Evolutionary conservation across 108 stramenopile genomes (phyloP).

Genomic region (Seminavis robusta): DNA sequence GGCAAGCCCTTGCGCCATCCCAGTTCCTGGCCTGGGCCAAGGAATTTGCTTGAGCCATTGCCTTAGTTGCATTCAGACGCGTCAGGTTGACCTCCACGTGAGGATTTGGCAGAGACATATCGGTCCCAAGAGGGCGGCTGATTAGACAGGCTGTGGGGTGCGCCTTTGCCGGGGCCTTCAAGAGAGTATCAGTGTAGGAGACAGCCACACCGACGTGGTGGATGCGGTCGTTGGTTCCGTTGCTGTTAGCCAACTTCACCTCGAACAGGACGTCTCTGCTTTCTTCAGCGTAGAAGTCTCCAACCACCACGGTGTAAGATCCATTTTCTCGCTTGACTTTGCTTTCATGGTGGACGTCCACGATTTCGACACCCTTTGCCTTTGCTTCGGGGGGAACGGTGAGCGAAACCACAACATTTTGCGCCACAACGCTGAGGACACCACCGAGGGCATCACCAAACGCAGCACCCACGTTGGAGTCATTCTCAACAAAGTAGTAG

Average conservation of each 20-base stretch:
- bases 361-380: slow-evolving; percentile 26
- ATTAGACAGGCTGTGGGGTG: too few species aligned
- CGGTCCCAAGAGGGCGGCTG: too few species aligned
- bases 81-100: too few species aligned
- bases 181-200: neutral
- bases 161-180: neutral
- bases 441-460: slow-evolving; percentile 75
- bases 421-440: slow-evolving; percentile 54
- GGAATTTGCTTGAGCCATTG: too few species aligned
- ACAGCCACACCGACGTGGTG: neutral
- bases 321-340: slow-evolving; percentile 25
- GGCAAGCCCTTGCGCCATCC: too few species aligned
- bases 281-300: slow-evolving; percentile 57
- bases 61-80: too few species aligned
- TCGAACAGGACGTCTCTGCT: slow-evolving; percentile 18
- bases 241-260: neutral
- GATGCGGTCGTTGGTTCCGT: neutral
- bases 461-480: slow-evolving; percentile 42
- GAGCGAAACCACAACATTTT: slow-evolving; percentile 43
- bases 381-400: slow-evolving; percentile 19
- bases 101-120: too few species aligned
- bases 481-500: slow-evolving; percentile 57
- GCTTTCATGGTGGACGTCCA: slow-evolving; percentile 41
- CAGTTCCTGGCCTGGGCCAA: too few species aligned
- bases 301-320: slow-evolving; percentile 30